These are phyloP conservation scores for Prunella vulgaris DNA, from an alignment of 257 asterid genomes.

Conservation along the genomic window DNA sequence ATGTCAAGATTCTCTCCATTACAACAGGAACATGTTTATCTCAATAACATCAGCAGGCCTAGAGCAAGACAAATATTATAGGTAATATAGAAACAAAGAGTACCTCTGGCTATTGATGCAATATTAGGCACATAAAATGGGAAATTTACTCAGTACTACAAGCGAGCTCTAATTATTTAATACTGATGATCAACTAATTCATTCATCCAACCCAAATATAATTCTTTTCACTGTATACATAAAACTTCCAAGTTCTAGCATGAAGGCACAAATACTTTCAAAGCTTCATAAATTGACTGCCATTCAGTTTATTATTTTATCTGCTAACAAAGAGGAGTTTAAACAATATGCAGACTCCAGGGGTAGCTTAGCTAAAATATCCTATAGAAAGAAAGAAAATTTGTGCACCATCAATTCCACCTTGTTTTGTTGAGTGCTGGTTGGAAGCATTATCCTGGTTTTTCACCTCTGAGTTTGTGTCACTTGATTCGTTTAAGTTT, in stretches of 20 bases:
- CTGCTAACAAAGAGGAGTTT: background rate
- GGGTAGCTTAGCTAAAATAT: background rate
- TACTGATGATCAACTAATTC: background rate
- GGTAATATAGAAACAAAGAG: background rate
- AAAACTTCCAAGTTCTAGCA: background rate
- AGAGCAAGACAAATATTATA: background rate
- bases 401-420: slow-evolving; percentile 23
- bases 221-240: background rate
- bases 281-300: background rate
- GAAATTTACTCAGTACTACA: background rate
- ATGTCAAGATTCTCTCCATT: background rate
- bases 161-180: background rate
- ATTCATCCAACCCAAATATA: background rate
- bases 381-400: background rate
- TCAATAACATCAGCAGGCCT: background rate
- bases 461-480: slow-evolving; percentile 29
- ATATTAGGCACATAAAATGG: background rate
- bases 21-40: background rate
- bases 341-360: background rate
- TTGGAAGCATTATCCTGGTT: slow-evolving; percentile 36
- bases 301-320: background rate
- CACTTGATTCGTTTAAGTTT: slow-evolving; percentile 27
- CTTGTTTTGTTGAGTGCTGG: slow-evolving; percentile 46
- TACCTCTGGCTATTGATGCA: background rate
- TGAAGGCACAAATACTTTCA: background rate